Percentiles rank a stretch among this genome's conserved stretches.
These are phyloP conservation scores for Botrytis deweyae DNA, from an alignment of 2,329 filamentous ascomycete genomes.

Conservation along the genomic window DNA sequence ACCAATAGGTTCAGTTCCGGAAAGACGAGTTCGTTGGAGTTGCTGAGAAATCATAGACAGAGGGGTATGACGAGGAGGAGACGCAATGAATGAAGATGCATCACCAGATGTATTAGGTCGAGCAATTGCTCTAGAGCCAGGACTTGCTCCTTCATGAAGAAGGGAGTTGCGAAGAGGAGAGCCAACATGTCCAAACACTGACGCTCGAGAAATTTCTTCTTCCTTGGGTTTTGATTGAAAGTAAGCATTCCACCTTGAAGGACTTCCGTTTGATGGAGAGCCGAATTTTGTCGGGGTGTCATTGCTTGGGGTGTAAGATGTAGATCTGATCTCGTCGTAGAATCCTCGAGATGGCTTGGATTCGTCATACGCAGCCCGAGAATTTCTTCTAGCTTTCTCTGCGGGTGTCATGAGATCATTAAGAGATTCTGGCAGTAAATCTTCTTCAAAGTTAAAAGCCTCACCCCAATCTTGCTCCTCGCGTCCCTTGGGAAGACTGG, in stretches of 20 bases:
- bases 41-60: slow-evolving; percentile 62
- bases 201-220: slow-evolving; percentile 47
- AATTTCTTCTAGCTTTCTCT: slow-evolving; percentile 65
- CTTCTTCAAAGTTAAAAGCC: slow-evolving; percentile 81
- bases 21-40: slow-evolving; percentile 57
- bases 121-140: slow-evolving; percentile 44
- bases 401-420: slow-evolving; percentile 66
- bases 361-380: slow-evolving; percentile 56
- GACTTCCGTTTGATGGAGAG: slow-evolving; percentile 58
- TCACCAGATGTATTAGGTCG: slow-evolving; percentile 40
- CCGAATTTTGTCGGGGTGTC: slow-evolving; percentile 56
- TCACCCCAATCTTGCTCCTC: slow-evolving; percentile 62
- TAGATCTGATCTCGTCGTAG: slow-evolving; percentile 48
- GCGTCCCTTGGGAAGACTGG: slow-evolving; percentile 65
- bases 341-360: slow-evolving; percentile 49
- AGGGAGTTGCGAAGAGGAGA: slow-evolving; percentile 64
- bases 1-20: slow-evolving; percentile 44
- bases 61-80: slow-evolving; percentile 43
- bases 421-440: slow-evolving; percentile 74
- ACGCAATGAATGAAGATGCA: slow-evolving; percentile 37
- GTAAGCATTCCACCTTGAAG: slow-evolving; percentile 60
- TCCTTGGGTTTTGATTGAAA: slow-evolving; percentile 59
- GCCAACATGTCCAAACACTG: slow-evolving; percentile 65
- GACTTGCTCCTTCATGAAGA: slow-evolving; percentile 52
- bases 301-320: slow-evolving; percentile 43